Conservation (phyloP, 768 basidiomycete species). For the Boletus rubescentipes region DNA sequence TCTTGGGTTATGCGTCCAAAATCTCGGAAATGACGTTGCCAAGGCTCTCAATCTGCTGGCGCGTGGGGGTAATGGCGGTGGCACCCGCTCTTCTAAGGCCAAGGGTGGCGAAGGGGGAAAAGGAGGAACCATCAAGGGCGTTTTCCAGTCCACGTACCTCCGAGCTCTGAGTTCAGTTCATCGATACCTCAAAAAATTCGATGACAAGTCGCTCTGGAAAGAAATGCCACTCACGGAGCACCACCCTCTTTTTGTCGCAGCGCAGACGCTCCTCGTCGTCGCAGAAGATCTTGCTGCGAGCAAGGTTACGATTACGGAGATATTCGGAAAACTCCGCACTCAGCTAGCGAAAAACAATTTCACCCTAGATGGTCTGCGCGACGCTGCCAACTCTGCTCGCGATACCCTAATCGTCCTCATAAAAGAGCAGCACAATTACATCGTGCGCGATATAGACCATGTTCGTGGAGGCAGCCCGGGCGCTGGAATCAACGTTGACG, state of each 20-base stretch:
- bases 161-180: neutral
- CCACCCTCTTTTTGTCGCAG: neutral
- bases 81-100: neutral
- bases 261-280: neutral
- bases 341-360: too few species aligned
- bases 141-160: neutral
- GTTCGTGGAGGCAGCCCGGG: too few species aligned
- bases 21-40: neutral
- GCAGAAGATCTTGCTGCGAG: neutral
- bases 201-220: too few species aligned
- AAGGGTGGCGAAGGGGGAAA: neutral
- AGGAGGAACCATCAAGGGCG: neutral
- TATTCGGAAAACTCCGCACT: too few species aligned
- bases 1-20: neutral
- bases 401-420: too few species aligned
- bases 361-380: too few species aligned
- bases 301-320: neutral
- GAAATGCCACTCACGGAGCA: too few species aligned
- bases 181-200: neutral
- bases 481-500: too few species aligned
- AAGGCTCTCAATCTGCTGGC: neutral
- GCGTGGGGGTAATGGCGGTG: neutral
- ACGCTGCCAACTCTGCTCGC: neutral
- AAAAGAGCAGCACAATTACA: too few species aligned
- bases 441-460: too few species aligned